Percentiles rank a stretch among this genome's conserved stretches.
Conservation (phyloP, 2,329 filamentous ascomycete species). For the Aspergillus costaricaensis region DNA sequence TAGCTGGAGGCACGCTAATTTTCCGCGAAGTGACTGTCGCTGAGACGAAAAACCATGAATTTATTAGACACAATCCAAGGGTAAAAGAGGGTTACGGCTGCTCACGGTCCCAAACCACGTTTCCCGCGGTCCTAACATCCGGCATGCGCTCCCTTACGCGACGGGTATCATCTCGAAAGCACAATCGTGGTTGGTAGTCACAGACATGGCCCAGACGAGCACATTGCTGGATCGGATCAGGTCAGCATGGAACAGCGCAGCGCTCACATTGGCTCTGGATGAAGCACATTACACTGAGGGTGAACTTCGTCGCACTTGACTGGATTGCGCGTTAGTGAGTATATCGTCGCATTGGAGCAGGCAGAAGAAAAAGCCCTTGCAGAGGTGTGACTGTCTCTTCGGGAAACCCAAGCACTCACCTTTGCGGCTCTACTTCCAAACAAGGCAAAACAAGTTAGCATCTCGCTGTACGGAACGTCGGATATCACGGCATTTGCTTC, state of each 20-base stretch:
- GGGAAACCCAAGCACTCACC: constrained; percentile 30
- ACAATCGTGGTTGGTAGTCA: constrained; percentile 59
- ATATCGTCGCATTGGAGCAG: not conserved
- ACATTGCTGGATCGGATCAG: constrained; percentile 49
- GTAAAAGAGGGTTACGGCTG: constrained; percentile 14
- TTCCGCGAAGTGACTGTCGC: not conserved
- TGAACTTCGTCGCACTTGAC: constrained; percentile 61
- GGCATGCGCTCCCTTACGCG: constrained; percentile 55
- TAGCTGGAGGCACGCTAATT: not conserved
- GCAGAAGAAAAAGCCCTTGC: not conserved
- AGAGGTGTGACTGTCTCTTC: not conserved
- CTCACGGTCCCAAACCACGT: constrained; percentile 60
- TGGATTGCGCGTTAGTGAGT: constrained; percentile 17
- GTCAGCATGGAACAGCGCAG: not conserved
- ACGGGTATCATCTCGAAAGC: constrained; percentile 57
- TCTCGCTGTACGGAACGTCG: not conserved
- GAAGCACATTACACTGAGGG: constrained; percentile 55
- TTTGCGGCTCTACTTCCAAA: constrained; percentile 41
- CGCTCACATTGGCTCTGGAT: not conserved
- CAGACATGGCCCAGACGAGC: constrained; percentile 57
- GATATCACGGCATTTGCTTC: not conserved
- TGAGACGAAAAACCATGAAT: not conserved
- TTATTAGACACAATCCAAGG: not conserved
- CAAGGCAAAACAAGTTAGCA: constrained; percentile 15
- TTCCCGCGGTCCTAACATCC: constrained; percentile 54